phyloP scores from a whole-genome alignment of 768 basidiomycete genomes.

The Sistotremastrum niveocremeum region DNA sequence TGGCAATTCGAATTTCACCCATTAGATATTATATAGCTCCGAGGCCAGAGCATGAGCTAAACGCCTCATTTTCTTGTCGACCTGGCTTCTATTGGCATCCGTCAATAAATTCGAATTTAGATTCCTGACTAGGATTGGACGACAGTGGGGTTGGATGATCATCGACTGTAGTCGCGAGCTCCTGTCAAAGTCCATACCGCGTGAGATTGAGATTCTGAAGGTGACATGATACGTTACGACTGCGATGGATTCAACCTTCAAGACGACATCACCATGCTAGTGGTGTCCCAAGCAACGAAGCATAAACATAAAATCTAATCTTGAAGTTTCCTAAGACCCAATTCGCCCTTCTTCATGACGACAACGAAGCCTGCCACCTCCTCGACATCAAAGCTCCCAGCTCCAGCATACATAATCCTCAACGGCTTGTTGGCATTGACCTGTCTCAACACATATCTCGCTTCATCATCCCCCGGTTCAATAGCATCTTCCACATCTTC shows the following conservation, averaged over 20 bases:
- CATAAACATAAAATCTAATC: too few relatives aligned
- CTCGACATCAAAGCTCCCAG: conserved; percentile 12
- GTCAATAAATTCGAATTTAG: neutral
- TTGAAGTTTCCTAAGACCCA: too few relatives aligned
- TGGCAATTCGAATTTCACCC: conserved; percentile 12
- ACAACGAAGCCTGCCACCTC: too few relatives aligned
- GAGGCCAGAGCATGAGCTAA: neutral
- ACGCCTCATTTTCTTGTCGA: conserved; percentile 9
- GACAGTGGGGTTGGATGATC: too few relatives aligned
- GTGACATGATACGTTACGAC: too few relatives aligned
- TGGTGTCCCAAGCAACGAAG: too few relatives aligned
- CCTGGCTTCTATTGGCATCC: conserved; percentile 6
- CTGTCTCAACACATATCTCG: conserved; percentile 10
- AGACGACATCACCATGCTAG: too few relatives aligned
- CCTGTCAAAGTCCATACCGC: too few relatives aligned
- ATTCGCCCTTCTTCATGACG: too few relatives aligned
- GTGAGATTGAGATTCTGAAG: too few relatives aligned
- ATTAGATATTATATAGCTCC: conserved; percentile 1
- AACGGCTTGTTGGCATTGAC: conserved; percentile 7
- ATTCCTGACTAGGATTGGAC: conserved; percentile 11
- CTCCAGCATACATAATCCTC: neutral
- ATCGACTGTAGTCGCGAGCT: too few relatives aligned
- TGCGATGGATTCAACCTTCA: too few relatives aligned
- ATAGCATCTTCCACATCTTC: conserved; percentile 5
- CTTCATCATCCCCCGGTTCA: conserved; percentile 7